Percentiles rank a stretch among this genome's conserved stretches.
Evolutionary conservation across 331 rosid genomes (phyloP).

Genomic region (Malus hybrid): DNA sequence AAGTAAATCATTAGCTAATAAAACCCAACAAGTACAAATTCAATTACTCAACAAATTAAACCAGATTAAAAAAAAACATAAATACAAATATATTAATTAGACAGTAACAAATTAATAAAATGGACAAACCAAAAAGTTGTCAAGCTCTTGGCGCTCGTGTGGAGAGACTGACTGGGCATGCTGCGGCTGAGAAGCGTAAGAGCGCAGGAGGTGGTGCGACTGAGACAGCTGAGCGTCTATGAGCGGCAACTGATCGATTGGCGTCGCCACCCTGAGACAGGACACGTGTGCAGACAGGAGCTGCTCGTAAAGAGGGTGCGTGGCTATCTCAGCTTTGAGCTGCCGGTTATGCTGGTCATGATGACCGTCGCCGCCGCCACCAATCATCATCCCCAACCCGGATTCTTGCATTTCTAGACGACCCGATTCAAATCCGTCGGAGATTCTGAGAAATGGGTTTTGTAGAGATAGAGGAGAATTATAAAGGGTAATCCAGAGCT

Average conservation of each 20-base stretch:
- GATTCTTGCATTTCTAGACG: constrained; percentile 57
- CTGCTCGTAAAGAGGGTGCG: constrained; percentile 83
- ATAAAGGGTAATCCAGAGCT: neutral
- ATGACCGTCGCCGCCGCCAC: constrained; percentile 12
- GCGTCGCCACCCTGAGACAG: constrained; percentile 92
- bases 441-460: neutral
- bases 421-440: neutral
- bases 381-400: constrained; percentile 63
- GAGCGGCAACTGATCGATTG: constrained; percentile 86
- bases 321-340: constrained; percentile 80
- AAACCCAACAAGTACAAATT: neutral
- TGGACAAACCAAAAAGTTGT: constrained; percentile 53
- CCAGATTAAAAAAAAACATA: neutral
- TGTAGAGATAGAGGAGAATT: neutral
- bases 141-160: constrained; percentile 87
- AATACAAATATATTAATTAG: neutral
- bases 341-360: constrained; percentile 26
- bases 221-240: constrained; percentile 93
- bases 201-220: constrained; percentile 70
- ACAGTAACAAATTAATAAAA: neutral
- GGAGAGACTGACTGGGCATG: constrained; percentile 59
- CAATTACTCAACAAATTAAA: neutral
- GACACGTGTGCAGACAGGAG: constrained; percentile 83
- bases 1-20: neutral
- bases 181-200: constrained; percentile 55